Conservation (phyloP, 192 early-diverging fungal species). For the Coemansia biformis region DNA sequence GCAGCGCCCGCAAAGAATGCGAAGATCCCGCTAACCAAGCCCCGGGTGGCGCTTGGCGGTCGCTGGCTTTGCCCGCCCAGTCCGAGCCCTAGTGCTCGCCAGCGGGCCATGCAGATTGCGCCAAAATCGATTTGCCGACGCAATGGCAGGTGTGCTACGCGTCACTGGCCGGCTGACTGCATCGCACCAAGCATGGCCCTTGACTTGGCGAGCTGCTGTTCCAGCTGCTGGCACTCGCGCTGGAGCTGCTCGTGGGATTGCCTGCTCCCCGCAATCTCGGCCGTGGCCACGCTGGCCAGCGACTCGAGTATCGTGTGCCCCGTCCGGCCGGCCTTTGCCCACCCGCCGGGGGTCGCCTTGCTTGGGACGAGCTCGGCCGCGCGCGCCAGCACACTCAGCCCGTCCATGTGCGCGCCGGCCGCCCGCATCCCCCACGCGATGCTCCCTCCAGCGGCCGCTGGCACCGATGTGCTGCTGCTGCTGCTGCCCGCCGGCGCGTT, state of each 20-base stretch:
- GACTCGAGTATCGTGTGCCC: slow-evolving; percentile 46
- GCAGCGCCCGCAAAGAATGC: neutral
- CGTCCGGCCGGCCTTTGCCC: too few species aligned
- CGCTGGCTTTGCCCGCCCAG: too few species aligned
- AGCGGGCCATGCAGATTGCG: too few species aligned
- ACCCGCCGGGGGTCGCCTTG: neutral
- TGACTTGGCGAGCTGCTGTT: too few species aligned
- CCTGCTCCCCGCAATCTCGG: slow-evolving; percentile 18
- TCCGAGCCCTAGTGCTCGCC: too few species aligned
- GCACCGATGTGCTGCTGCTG: slow-evolving; percentile 10
- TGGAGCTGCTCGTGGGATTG: slow-evolving; percentile 16
- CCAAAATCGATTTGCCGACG: too few species aligned
- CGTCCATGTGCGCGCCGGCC: slow-evolving; percentile 2
- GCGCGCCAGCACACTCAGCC: slow-evolving; percentile 28
- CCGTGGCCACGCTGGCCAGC: slow-evolving; percentile 40
- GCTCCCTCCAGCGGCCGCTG: neutral
- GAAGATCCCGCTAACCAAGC: too few species aligned
- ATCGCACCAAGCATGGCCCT: too few species aligned
- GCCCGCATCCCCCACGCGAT: neutral
- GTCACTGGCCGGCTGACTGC: too few species aligned
- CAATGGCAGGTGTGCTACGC: too few species aligned
- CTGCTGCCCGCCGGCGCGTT: neutral
- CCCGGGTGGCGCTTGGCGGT: too few species aligned
- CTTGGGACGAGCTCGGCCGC: slow-evolving; percentile 29
- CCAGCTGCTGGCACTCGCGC: slow-evolving; percentile 29